Base-by-base conservation (phyloP, 2,329 filamentous ascomycete species). In the Aspergillus sclerotialis region DNA sequence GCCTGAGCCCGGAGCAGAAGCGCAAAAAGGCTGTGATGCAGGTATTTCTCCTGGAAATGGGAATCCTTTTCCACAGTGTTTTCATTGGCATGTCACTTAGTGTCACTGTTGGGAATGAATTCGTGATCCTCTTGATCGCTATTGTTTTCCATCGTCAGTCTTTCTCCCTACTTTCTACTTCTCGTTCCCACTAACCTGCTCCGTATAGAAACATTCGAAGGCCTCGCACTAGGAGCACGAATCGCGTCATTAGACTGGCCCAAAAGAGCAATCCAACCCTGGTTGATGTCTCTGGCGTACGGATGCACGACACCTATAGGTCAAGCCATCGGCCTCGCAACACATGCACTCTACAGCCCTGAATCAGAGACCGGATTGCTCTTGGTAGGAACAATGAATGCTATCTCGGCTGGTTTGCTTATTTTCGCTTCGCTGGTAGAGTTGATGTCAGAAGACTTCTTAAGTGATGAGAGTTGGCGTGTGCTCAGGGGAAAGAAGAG, bases 331-430 rank as follows among this genome's bases (percentile, higher is more conserved):
- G 84, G 84, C 0, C 68, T 90, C n/a, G 66, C 79, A 3, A 77
- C 86, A 3, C 82, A 88, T 53, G 76, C 75, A 9, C 67, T 87
- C 43, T 90, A 89, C 60, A 81, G 83, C 43, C 84, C 84, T 0
- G 70, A 76, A 51, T 84, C 80, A 40, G 75, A 84, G 56, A 74
- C 77, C 1, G 84, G 84, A 0, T 64, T 90, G 19, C 65, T 90
- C 9, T 76, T 89, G 53, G 84, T 89, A 2, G 84, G 84, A 10
- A 74, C 83, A 47, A 89, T 89, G 82, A 89, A 90, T 46, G 83
- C 82, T 31, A 80, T 90, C 24, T 86, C 81, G 0, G 77, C 80
- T n/a, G 84, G 84, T 0, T 65, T 90, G 25, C 60, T 90, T 23
- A 68, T 89, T 5, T 90, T 86, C 49, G 83, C 84, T 0, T 84